Evolutionary conservation across 106 monocot species (phyloP).

Genomic region (Allium sativum): DNA sequence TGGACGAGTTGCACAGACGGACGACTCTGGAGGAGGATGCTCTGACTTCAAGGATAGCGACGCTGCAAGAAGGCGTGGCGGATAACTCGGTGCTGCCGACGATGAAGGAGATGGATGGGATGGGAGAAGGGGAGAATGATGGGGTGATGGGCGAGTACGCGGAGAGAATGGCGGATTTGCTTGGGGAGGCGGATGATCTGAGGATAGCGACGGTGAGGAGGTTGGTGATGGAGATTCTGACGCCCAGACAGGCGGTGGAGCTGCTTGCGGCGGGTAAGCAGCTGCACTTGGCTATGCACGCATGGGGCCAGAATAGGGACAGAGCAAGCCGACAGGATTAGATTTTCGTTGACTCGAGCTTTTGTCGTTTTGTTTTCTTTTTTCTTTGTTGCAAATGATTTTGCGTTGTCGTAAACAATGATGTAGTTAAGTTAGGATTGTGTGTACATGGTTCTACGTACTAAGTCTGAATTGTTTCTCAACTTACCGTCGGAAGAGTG

Average conservation of each 20-base stretch:
- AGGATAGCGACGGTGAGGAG: constrained; percentile 24
- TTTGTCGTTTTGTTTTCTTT: neutral
- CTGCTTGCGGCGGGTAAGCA: constrained; percentile 34
- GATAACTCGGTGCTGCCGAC: constrained; percentile 27
- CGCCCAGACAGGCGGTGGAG: constrained; percentile 46
- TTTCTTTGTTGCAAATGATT: too few relatives aligned
- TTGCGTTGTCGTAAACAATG: too few relatives aligned
- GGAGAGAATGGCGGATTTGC: constrained; percentile 3
- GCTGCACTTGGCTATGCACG: constrained; percentile 33
- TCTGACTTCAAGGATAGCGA: neutral
- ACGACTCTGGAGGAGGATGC: constrained; percentile 1
- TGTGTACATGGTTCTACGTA: too few relatives aligned
- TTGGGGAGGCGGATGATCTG: constrained; percentile 45
- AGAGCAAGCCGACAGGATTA: neutral
- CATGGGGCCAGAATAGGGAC: constrained; percentile 27
- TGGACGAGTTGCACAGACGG: neutral
- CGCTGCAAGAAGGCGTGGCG: constrained; percentile 34
- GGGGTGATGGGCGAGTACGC: neutral
- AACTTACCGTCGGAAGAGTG: too few relatives aligned
- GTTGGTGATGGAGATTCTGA: constrained; percentile 35
- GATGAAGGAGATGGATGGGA: neutral
- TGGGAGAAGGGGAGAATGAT: neutral
- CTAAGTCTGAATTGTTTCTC: too few relatives aligned
- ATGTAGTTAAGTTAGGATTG: too few relatives aligned
- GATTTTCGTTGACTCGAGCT: neutral